Conservation (phyloP, 192 early-diverging fungal species). For the Lobosporangium transversale region DNA sequence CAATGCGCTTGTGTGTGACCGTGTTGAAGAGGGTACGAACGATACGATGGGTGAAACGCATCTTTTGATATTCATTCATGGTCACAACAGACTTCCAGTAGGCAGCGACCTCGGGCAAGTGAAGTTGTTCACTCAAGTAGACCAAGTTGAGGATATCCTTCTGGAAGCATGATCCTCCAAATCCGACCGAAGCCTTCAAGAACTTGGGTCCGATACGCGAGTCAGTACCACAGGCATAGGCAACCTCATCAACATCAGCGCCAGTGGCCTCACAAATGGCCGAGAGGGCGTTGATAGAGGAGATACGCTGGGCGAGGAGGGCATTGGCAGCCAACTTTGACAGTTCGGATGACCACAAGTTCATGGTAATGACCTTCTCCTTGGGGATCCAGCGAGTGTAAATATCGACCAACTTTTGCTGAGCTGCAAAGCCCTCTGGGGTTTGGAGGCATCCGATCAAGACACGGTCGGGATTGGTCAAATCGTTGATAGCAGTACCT, state of each 20-base stretch:
- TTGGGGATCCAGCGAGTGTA: constrained; percentile 87
- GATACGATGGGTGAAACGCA: constrained; percentile 79
- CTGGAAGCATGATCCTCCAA: constrained; percentile 95
- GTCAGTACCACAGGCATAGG: constrained; percentile 89
- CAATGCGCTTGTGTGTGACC: constrained; percentile 80
- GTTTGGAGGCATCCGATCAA: constrained; percentile 85
- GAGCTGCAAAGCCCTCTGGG: constrained; percentile 75
- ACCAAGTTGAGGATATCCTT: constrained; percentile 94
- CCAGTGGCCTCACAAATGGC: constrained; percentile 92
- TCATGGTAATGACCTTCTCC: constrained; percentile 87
- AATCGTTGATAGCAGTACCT: constrained; percentile 86
- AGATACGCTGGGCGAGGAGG: constrained; percentile 91
- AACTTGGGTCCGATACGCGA: constrained; percentile 88
- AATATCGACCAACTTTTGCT: constrained; percentile 74
- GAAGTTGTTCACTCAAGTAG: constrained; percentile 83
- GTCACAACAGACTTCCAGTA: constrained; percentile 94
- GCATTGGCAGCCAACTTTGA: constrained; percentile 95
- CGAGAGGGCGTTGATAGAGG: constrained; percentile 91
- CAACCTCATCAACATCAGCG: constrained; percentile 89
- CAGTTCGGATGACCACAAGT: constrained; percentile 93
- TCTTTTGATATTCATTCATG: constrained; percentile 93
- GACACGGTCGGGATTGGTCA: constrained; percentile 87
- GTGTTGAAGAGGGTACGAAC: constrained; percentile 79
- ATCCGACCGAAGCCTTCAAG: constrained; percentile 90
- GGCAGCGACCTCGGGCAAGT: constrained; percentile 87